Percentiles rank a stretch among this genome's conserved stretches.
These are phyloP conservation scores for Epichloe baconii DNA, from an alignment of 2,329 filamentous ascomycete species.

Conservation along the genomic window DNA sequence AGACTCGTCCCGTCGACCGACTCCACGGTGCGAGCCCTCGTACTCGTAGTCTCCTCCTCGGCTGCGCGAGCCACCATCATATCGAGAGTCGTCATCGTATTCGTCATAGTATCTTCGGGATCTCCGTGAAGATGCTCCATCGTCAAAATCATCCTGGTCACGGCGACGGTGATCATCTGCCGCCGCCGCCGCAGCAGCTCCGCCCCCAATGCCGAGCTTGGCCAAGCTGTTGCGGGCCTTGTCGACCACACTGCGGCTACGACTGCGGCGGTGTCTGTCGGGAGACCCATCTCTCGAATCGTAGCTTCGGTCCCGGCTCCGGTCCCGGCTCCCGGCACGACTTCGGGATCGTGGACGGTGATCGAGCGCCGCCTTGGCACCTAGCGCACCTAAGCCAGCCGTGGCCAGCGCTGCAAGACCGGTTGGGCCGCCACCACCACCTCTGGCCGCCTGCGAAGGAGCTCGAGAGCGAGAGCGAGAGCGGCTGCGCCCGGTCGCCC, in stretches of 20 bases:
- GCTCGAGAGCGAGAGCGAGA: constrained; percentile 57
- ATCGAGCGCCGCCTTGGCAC: constrained; percentile 46
- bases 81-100: constrained; percentile 33
- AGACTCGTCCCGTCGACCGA: constrained; percentile 23
- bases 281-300: constrained; percentile 31
- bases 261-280: constrained; percentile 32
- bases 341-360: constrained; percentile 37
- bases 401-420: constrained; percentile 52
- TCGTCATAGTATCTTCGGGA: constrained; percentile 28
- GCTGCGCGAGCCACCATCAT: constrained; percentile 16
- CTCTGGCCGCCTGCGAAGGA: constrained; percentile 37
- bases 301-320: constrained; percentile 29
- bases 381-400: constrained; percentile 46
- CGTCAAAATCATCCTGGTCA: constrained; percentile 32
- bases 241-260: constrained; percentile 54
- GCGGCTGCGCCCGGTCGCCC: constrained; percentile 47
- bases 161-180: constrained; percentile 26
- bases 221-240: constrained; percentile 47
- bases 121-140: constrained; percentile 26
- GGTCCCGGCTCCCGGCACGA: constrained; percentile 35
- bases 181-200: constrained; percentile 11
- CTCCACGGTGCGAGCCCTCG: constrained; percentile 28
- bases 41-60: constrained; percentile 34
- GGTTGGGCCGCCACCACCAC: constrained; percentile 29
- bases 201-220: constrained; percentile 44